Evolutionary conservation across 371 early-diverging fungal species (phyloP).

Genomic region (Amoeboaphelidium occidentale): DNA sequence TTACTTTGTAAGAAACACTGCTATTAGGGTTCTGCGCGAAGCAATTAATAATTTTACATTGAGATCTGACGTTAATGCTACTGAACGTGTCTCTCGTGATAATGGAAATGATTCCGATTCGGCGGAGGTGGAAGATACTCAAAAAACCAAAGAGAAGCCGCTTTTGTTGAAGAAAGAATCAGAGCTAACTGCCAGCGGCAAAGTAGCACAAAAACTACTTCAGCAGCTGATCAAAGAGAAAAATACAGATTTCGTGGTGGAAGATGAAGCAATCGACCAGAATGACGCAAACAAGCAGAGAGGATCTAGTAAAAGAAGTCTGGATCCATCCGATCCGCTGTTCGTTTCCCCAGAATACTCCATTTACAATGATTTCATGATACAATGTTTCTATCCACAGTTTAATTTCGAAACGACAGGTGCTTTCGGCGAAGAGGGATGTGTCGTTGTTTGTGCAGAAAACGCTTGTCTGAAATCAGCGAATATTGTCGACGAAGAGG

Average conservation of each 20-base stretch:
- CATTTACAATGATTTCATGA: not conserved
- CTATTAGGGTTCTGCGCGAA: conserved; percentile 15
- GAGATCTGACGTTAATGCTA: not conserved
- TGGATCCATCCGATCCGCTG: not conserved
- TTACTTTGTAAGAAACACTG: conserved; percentile 19
- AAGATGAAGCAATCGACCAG: conserved; percentile 21
- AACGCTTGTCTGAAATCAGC: not conserved
- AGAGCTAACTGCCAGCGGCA: conserved; percentile 4
- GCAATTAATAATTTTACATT: conserved; percentile 5
- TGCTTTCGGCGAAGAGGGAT: not conserved
- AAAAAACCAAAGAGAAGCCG: not conserved
- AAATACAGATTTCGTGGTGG: conserved; percentile 19
- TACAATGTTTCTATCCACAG: not conserved
- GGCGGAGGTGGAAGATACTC: not conserved
- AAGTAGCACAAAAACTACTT: conserved; percentile 24
- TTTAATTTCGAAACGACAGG: not conserved
- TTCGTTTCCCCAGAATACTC: not conserved
- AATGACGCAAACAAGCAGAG: conserved; percentile 1
- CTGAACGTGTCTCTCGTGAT: not conserved
- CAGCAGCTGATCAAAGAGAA: conserved; percentile 21
- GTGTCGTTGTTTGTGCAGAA: not conserved
- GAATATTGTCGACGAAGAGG: not conserved
- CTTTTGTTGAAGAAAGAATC: conserved; percentile 4
- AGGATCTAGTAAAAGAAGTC: too few species aligned
- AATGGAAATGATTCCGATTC: not conserved